A percentile compares a stretch with the other conserved stretches of the same genome.
These are phyloP conservation scores for Penicillium hordei DNA, from an alignment of 2,329 filamentous ascomycete genomes.

Conservation along the genomic window DNA sequence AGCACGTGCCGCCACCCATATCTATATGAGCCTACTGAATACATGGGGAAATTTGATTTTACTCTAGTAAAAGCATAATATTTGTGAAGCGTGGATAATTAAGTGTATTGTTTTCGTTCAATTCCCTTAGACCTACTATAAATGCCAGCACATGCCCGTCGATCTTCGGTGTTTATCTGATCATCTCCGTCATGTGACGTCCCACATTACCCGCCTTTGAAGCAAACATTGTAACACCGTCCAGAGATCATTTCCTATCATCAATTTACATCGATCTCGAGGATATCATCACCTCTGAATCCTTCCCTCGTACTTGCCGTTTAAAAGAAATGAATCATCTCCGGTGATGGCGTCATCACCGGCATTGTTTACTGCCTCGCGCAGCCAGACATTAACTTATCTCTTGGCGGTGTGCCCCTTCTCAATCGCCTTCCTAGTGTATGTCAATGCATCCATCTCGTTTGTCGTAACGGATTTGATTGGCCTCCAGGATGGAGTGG, in stretches of 20 bases:
- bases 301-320: neutral
- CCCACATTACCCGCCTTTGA: conserved; percentile 1
- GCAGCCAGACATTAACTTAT: conserved; percentile 59
- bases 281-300: neutral
- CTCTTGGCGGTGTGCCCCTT: conserved; percentile 63
- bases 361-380: conserved; percentile 56
- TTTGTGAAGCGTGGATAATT: neutral
- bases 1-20: conserved; percentile 16
- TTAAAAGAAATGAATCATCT: conserved; percentile 17
- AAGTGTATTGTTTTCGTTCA: no score
- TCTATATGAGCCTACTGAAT: neutral
- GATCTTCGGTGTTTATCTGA: conserved; percentile 12
- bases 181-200: conserved; percentile 12
- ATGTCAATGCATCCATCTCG: conserved; percentile 63
- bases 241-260: neutral
- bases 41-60: neutral
- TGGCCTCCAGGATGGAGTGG: conserved; percentile 55
- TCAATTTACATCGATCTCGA: neutral
- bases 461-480: conserved; percentile 66
- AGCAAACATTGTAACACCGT: conserved; percentile 2
- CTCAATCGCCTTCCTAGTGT: conserved; percentile 65
- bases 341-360: conserved; percentile 32
- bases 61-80: neutral
- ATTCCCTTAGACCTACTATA: neutral
- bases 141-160: neutral